These are phyloP conservation scores for Nannizziopsis arthrosporioides DNA, from an alignment of 2,329 filamentous ascomycete genomes.

Conservation along the genomic window DNA sequence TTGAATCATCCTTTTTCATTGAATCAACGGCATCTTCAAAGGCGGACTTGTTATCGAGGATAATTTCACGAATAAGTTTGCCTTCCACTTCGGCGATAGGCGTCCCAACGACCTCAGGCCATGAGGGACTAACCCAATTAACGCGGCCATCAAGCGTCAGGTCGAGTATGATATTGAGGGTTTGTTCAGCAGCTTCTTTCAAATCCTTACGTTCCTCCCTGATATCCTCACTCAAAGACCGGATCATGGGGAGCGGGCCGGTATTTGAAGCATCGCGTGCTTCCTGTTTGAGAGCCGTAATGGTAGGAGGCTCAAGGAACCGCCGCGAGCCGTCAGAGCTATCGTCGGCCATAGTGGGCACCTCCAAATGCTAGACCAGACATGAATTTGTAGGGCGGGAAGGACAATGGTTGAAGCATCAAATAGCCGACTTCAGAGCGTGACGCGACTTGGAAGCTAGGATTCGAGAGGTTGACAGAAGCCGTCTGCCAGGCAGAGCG, in stretches of 20 bases:
- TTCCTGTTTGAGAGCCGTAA: conserved; percentile 35
- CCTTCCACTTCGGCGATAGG: conserved; percentile 60
- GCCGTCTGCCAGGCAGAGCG: conserved; percentile 37
- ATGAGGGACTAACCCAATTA: conserved; percentile 93
- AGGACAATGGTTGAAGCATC: conserved; percentile 11
- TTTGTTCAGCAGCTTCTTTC: conserved; percentile 90
- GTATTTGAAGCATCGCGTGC: conserved; percentile 27
- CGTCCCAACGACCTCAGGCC: conserved; percentile 84
- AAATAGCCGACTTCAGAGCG: conserved; percentile 7
- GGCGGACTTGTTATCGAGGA: conserved; percentile 65
- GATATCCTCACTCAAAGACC: conserved; percentile 74
- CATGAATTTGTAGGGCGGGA: neutral
- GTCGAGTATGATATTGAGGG: conserved; percentile 90
- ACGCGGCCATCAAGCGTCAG: conserved; percentile 80
- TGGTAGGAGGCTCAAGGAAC: conserved; percentile 35
- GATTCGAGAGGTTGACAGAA: conserved; percentile 21
- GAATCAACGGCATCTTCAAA: conserved; percentile 77
- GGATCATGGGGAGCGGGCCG: conserved; percentile 36
- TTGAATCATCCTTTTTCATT: conserved; percentile 85
- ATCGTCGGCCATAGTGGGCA: conserved; percentile 32
- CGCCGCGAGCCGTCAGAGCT: conserved; percentile 19
- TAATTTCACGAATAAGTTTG: conserved; percentile 64
- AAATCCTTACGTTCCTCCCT: conserved; percentile 87
- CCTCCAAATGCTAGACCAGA: neutral
- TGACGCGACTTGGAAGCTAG: neutral